Evolutionary conservation across 345 rosid species (phyloP), one percentile per base, ranked within the genome.

Genomic region (Rhizophora apiculata): DNA sequence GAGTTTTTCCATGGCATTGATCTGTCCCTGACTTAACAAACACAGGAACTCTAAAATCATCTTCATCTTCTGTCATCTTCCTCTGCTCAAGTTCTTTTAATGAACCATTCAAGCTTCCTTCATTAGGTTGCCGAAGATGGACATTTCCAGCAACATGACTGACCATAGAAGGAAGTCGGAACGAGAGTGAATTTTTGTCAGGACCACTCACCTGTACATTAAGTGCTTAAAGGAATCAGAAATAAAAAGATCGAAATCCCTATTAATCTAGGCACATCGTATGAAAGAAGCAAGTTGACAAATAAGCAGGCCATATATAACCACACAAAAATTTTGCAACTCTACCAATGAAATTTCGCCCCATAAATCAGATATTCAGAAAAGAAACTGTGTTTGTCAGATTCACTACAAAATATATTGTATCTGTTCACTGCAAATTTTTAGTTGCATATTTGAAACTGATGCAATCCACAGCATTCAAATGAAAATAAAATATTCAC

Each of bases 1-100:
- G 80, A 60, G 48, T 66, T 73, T 70, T 84, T 18, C 43, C 37
- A 60, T 36, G 65, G 39, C 13, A 61, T 63, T 74, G 85, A 56
- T 37, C 80, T 8, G 19, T 64, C 75, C 74, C 83, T 0, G 89
- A 79, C 43, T 77, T 85, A 62, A 79, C 62, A 75, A 67, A 89
- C 30, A 89, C 88, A 4, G 97, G 92, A 79, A 93, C 98, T 20
- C 70, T 78, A 48, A 85, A 93, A 76, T 89, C 96, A 64, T 87
- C 97, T 71, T 87, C 97, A 74, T 88, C 90, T 55, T 84, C 82
- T 2, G 63, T 64, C 67, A 76, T 80, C 75, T 82, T 86, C 67
- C 72, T 80, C 81, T 78, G 83, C 48, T 74, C 85, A 71, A 66
- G 71, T 11, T 39, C 79, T 49, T 71, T 59, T 65, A 70, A 34